Conservation (phyloP, 768 basidiomycete species). For the Leucocoprinus birnbaumii region DNA sequence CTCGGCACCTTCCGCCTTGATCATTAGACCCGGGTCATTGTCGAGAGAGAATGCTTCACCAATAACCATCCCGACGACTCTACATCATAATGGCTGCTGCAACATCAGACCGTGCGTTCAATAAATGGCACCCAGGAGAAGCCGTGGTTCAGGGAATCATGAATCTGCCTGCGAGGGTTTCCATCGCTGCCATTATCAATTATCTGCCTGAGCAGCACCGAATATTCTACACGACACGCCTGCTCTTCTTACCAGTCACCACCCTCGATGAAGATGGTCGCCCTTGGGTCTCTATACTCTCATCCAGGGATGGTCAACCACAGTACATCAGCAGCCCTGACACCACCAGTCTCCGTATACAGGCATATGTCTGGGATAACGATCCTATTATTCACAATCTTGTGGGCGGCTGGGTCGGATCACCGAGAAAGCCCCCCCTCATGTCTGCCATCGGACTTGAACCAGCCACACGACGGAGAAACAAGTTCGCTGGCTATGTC, state of each 20-base stretch:
- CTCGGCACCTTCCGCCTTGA: background rate
- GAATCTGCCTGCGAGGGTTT: constrained; percentile 17
- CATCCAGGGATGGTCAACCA: constrained; percentile 37
- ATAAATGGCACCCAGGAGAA: constrained; percentile 55
- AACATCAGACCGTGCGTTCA: constrained; percentile 18
- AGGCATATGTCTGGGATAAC: constrained; percentile 46
- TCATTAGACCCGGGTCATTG: too few relatives aligned
- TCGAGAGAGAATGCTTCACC: background rate
- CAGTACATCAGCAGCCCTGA: constrained; percentile 36
- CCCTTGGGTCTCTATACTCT: constrained; percentile 60
- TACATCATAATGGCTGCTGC: background rate
- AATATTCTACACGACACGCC: constrained; percentile 41
- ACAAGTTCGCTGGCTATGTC: constrained; percentile 54
- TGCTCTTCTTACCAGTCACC: constrained; percentile 57
- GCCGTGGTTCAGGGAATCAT: constrained; percentile 44
- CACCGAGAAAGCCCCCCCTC: constrained; percentile 22
- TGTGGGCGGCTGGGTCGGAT: constrained; percentile 14
- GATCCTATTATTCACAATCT: constrained; percentile 49
- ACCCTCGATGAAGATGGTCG: constrained; percentile 46
- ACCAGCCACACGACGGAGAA: constrained; percentile 51
- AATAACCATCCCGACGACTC: too few relatives aligned
- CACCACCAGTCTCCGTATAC: constrained; percentile 33
- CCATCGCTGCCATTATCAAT: constrained; percentile 21
- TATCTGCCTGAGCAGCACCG: constrained; percentile 43
- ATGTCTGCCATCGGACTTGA: constrained; percentile 63